phyloP scores from a whole-genome alignment of 2,329 filamentous ascomycete species.

The Alternaria triticina region DNA sequence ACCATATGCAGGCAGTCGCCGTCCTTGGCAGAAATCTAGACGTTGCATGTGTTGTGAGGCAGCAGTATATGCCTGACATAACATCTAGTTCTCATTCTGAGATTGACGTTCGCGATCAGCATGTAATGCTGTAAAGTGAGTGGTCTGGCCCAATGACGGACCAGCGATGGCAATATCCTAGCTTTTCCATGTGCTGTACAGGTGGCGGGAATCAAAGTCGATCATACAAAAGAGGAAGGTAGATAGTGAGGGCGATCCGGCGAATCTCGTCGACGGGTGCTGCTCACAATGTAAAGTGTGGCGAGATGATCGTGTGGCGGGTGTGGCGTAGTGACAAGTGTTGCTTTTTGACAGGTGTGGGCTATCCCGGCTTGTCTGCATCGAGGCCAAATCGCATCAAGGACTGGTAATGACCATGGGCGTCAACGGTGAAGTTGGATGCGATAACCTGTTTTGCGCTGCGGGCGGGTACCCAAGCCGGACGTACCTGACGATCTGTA shows the following conservation, averaged over 20 bases:
- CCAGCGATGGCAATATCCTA: neutral
- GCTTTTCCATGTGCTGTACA: neutral
- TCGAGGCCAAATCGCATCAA: neutral
- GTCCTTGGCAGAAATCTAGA: neutral
- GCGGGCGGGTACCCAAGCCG: neutral
- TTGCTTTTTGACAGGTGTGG: neutral
- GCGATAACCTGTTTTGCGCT: neutral
- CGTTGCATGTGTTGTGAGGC: neutral
- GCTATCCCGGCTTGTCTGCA: neutral
- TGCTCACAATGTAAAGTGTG: neutral
- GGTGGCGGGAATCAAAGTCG: neutral
- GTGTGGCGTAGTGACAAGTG: neutral
- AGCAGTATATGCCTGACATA: neutral
- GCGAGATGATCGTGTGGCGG: neutral
- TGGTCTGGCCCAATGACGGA: neutral
- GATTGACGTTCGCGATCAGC: neutral
- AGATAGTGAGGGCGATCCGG: neutral
- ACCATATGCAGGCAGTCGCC: neutral
- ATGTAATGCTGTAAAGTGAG: neutral
- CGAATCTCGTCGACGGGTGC: neutral
- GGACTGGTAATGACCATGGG: neutral
- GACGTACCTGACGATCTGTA: constrained; percentile 19
- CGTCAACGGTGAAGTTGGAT: neutral
- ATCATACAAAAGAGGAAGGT: neutral
- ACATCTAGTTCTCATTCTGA: neutral